A percentile compares a stretch with the other conserved stretches of the same genome.
phyloP scores from a whole-genome alignment of 495 filamentous ascomycete species.

The Aspergillus affinis region DNA sequence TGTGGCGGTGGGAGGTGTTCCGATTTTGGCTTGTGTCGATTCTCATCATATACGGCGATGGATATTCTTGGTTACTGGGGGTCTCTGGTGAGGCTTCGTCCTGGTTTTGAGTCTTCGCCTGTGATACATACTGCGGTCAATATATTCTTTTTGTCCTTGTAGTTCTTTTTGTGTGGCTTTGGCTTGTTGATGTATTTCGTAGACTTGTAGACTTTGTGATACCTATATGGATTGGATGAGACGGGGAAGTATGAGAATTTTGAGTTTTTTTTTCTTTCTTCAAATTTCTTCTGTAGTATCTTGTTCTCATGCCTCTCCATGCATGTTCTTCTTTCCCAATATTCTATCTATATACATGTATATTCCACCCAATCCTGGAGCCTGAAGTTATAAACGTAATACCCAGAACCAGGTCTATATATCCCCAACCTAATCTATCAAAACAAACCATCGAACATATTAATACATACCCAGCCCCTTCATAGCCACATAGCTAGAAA shows the following conservation, averaged over 20 bases:
- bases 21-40: slow-evolving; percentile 1
- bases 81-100: slow-evolving; percentile 2
- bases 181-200: neutral
- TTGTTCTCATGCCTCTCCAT: neutral
- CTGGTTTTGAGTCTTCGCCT: slow-evolving; percentile 8
- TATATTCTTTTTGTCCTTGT: slow-evolving; percentile 9
- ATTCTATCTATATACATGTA: neutral
- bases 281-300: neutral
- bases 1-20: neutral
- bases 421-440: neutral
- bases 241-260: no score
- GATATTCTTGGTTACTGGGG: neutral
- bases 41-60: slow-evolving; percentile 2
- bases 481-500: no score
- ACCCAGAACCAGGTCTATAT: neutral
- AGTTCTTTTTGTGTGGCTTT: neutral
- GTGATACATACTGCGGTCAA: slow-evolving; percentile 6
- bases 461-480: neutral
- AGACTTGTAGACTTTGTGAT: neutral
- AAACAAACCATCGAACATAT: neutral
- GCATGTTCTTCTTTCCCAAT: neutral
- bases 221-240: no score
- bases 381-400: no score
- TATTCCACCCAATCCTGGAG: no score
- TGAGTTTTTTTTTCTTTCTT: no score